A percentile compares a stretch with the other conserved stretches of the same genome.
Evolutionary conservation across 2,329 filamentous ascomycete species (phyloP).

Genomic region (Colletotrichum sp.): DNA sequence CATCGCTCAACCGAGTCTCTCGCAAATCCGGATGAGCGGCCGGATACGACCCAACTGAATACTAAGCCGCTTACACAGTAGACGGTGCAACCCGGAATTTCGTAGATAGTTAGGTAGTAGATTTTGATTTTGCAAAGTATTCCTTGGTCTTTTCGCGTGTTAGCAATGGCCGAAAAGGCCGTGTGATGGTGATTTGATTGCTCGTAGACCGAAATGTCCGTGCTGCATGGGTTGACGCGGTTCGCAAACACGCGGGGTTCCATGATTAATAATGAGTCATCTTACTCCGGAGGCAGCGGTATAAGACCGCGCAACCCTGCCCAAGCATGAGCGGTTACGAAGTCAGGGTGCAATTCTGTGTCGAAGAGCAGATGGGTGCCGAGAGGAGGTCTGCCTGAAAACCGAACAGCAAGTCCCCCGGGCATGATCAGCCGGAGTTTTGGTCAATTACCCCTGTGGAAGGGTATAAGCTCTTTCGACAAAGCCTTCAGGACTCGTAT

Average conservation of each 20-base stretch:
- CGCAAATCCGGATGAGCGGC: background rate
- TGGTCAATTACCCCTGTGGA: background rate
- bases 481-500: background rate
- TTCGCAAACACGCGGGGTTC: background rate
- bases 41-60: background rate
- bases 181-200: background rate
- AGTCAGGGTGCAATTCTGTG: background rate
- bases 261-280: background rate
- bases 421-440: background rate
- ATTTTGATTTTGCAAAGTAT: background rate
- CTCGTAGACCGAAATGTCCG: background rate
- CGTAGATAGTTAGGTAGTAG: background rate
- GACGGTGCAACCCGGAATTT: background rate
- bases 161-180: background rate
- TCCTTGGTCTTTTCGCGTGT: background rate
- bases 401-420: background rate
- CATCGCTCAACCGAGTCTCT: background rate
- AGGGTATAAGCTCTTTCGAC: background rate
- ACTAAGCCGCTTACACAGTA: background rate
- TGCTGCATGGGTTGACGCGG: background rate
- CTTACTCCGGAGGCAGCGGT: background rate
- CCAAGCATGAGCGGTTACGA: rapidly evolving
- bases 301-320: background rate
- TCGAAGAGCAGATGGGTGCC: no score
- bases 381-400: background rate